Percentiles rank a stretch among this genome's conserved stretches.
Evolutionary conservation across 129 eudicot species (phyloP).

Genomic region (Flaveria brownii): DNA sequence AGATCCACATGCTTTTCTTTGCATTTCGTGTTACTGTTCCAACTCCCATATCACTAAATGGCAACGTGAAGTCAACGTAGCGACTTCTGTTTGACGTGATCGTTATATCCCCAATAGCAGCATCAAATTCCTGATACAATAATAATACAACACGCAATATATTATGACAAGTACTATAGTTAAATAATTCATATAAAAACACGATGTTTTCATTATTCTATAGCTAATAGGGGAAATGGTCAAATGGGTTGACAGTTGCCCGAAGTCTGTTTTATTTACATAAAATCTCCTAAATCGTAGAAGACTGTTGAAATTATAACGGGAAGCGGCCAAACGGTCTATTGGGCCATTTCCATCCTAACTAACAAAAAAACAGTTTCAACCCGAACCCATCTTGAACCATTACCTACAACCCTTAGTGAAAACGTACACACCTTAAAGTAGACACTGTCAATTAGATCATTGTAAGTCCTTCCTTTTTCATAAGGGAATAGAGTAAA

Average conservation of each 20-base stretch:
- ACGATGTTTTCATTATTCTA: too few relatives aligned
- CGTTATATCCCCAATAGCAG: slow-evolving; percentile 49
- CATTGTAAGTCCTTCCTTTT: slow-evolving; percentile 19
- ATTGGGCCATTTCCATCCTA: too few relatives aligned
- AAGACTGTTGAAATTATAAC: too few relatives aligned
- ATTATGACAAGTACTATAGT: background rate
- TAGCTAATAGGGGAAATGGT: background rate
- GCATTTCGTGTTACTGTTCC: slow-evolving; percentile 30
- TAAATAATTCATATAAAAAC: background rate
- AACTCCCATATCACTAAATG: slow-evolving; percentile 39
- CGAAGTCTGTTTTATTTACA: background rate
- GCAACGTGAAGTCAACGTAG: slow-evolving; percentile 55
- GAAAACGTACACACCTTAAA: slow-evolving; percentile 34
- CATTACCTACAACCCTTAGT: background rate
- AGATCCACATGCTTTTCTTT: slow-evolving; percentile 37
- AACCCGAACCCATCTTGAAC: slow-evolving; percentile 17
- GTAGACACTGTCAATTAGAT: slow-evolving; percentile 28
- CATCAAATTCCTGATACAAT: slow-evolving; percentile 46
- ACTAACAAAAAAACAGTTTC: too few relatives aligned
- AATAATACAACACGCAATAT: background rate
- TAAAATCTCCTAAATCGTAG: background rate
- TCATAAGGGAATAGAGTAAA: background rate
- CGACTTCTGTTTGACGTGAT: slow-evolving; percentile 40
- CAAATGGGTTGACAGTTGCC: background rate
- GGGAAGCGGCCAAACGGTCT: too few relatives aligned